Percentiles rank a stretch among this genome's conserved stretches.
Conservation (phyloP, 495 filamentous ascomycete species). For the Cudoniella acicularis region DNA sequence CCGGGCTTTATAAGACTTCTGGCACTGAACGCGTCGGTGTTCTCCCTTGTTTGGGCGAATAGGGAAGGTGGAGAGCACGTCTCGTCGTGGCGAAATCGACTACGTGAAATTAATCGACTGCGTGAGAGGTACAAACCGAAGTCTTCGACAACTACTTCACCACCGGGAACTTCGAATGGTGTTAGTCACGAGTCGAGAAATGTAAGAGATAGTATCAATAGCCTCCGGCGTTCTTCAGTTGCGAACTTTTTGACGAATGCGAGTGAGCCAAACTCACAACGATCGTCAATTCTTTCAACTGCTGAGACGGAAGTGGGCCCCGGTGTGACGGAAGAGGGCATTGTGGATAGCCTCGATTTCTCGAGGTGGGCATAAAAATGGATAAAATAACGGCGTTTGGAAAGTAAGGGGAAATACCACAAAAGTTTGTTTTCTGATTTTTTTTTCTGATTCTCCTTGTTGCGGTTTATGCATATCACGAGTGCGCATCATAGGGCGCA, state of each 20-base stretch:
- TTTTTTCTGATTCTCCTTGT: background rate
- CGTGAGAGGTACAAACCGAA: conserved; percentile 55
- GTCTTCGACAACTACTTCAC: conserved; percentile 25
- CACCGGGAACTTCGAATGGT: conserved; percentile 35
- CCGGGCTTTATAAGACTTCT: conserved; percentile 87
- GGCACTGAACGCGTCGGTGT: conserved; percentile 89
- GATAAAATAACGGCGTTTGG: background rate
- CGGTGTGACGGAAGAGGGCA: conserved; percentile 37
- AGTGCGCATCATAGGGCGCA: too few relatives aligned
- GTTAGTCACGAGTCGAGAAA: conserved; percentile 26
- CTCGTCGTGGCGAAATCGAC: conserved; percentile 83
- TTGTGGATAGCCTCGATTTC: conserved; percentile 56
- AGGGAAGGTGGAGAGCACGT: conserved; percentile 78
- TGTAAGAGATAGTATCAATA: conserved; percentile 48
- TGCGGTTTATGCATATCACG: too few relatives aligned
- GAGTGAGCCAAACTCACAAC: conserved; percentile 46
- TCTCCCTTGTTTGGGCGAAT: conserved; percentile 81
- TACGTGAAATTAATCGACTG: conserved; percentile 78
- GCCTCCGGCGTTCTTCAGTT: conserved; percentile 47
- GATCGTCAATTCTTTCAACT: conserved; percentile 47
- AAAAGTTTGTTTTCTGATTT: background rate
- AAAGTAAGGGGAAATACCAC: background rate
- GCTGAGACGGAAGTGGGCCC: conserved; percentile 44
- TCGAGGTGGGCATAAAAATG: conserved; percentile 48
- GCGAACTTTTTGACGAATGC: conserved; percentile 49